Percentiles rank a stretch among this genome's conserved stretches.
Evolutionary conservation across 805 yeast species (phyloP).

Genomic region (Sugiyamaella mastotermitis): DNA sequence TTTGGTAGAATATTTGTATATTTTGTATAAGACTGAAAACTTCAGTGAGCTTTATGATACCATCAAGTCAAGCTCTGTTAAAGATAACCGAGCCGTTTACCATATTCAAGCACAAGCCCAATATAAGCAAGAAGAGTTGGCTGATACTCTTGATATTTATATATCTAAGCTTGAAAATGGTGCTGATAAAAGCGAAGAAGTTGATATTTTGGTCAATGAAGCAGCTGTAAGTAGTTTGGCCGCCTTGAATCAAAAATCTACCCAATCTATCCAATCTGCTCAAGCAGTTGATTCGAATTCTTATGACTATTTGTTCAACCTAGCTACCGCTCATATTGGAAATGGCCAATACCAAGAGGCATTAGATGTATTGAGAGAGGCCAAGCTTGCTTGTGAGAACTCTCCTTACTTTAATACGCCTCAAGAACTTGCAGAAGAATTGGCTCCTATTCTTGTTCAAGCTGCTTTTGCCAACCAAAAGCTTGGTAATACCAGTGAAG

Average conservation of each 20-base stretch:
- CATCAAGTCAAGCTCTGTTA: not conserved
- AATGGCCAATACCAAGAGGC: conserved; percentile 37
- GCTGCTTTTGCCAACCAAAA: conserved; percentile 48
- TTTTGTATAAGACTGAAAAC: conserved; percentile 52
- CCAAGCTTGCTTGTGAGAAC: conserved; percentile 37
- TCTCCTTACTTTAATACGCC: conserved; percentile 32
- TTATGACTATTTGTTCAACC: conserved; percentile 58
- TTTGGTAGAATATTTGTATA: conserved; percentile 48
- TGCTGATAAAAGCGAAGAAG: conserved; percentile 29
- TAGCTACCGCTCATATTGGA: conserved; percentile 45
- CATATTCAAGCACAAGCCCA: conserved; percentile 51
- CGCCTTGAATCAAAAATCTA: not conserved
- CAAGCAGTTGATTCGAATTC: conserved; percentile 20
- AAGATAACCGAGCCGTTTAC: conserved; percentile 31
- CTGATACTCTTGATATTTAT: conserved; percentile 41
- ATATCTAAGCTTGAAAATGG: conserved; percentile 31
- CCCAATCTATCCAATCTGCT: not conserved
- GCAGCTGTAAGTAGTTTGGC: conserved; percentile 52
- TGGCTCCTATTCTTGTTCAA: conserved; percentile 53
- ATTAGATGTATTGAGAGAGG: conserved; percentile 39
- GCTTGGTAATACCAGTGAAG: conserved; percentile 33
- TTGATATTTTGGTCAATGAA: conserved; percentile 55
- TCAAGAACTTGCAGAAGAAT: conserved; percentile 45
- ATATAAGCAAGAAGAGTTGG: conserved; percentile 42
- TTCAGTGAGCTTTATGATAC: conserved; percentile 26